phyloP scores from a whole-genome alignment of 305 asterid species.

The Fraxinus sp. region DNA sequence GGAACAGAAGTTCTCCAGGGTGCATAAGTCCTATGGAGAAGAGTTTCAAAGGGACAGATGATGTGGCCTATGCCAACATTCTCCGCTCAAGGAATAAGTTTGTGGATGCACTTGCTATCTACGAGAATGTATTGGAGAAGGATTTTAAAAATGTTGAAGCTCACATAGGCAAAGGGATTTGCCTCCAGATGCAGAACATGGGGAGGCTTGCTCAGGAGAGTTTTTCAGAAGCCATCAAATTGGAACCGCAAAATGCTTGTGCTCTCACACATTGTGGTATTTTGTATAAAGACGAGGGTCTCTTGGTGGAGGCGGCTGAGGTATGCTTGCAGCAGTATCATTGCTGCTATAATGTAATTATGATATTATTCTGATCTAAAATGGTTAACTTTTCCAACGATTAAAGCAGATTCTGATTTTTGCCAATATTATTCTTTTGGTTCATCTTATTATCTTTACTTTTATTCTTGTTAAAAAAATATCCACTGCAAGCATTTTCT shows the following conservation, averaged over 20 bases:
- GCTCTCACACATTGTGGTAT: conserved; percentile 93
- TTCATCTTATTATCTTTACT: not conserved
- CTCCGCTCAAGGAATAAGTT: conserved; percentile 92
- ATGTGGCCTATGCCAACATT: conserved; percentile 75
- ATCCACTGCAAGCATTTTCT: not conserved
- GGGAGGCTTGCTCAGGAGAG: conserved; percentile 82
- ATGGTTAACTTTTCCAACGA: conserved; percentile 2
- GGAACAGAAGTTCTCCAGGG: conserved; percentile 38
- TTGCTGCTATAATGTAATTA: not conserved
- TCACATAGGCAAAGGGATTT: conserved; percentile 89
- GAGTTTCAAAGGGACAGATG: conserved; percentile 64
- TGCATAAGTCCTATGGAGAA: conserved; percentile 40
- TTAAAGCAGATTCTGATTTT: conserved; percentile 7
- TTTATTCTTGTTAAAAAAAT: not conserved
- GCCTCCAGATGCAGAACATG: conserved; percentile 89
- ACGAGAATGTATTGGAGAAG: conserved; percentile 69
- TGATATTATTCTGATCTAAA: not conserved
- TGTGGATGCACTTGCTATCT: conserved; percentile 78
- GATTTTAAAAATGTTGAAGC: conserved; percentile 76
- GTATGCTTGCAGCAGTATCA: conserved; percentile 42
- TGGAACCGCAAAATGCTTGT: conserved; percentile 91
- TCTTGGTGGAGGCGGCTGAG: conserved; percentile 94
- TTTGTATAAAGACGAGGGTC: conserved; percentile 89
- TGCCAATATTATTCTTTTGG: not conserved
- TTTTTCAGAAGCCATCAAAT: conserved; percentile 77